Evolutionary conservation across 441 rosid species (phyloP), one percentile per base, ranked within the genome.

Genomic region (Eutrema salsugineum): DNA sequence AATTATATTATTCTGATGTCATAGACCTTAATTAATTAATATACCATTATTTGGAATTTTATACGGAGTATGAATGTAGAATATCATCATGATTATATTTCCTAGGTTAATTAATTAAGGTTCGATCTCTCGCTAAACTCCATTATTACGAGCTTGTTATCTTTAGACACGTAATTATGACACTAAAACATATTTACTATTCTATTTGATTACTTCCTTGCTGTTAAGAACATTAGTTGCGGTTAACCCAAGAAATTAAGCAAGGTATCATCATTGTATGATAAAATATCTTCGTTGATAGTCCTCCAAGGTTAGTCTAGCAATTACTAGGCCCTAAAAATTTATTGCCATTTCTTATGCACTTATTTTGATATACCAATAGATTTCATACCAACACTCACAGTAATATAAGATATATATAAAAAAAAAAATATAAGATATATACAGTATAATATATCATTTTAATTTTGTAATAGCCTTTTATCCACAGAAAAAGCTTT

Each of bases 121-220:
- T 27, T 64, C n/a, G 40, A 46, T 46, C 42, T 44, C 63, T 54
- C 64, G 44, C 70, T 53, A 72, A 63, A 22, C 49, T 46, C 53
- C 44, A 65, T 72, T 27, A 72, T 65, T 28, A 65, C 71, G 24
- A 56, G n/a, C 12, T 64, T 47, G 51, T 56, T 46, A 72, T 19
- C 72, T 48, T 19, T 57, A 66, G 66, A 58, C 53, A 66, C 46
- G 46, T 47, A 66, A 51, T 66, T 66, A 73, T 59, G 61, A 66
- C 46, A 66, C 47, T 40, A 55, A 65, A 20, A 27, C 47, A 58
- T 24, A 58, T 24, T 40, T 66, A 40, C 49, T 73, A 43, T 16
- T 30, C 20, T 32, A 49, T 56, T 55, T 53, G 7, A 47, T 56
- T 56, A 71, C 48, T 54, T 54, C 59, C n/a, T 50, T 22, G 62